phyloP scores from a whole-genome alignment of 306 rosid genomes.

The Fragaria nilgerrensis region DNA sequence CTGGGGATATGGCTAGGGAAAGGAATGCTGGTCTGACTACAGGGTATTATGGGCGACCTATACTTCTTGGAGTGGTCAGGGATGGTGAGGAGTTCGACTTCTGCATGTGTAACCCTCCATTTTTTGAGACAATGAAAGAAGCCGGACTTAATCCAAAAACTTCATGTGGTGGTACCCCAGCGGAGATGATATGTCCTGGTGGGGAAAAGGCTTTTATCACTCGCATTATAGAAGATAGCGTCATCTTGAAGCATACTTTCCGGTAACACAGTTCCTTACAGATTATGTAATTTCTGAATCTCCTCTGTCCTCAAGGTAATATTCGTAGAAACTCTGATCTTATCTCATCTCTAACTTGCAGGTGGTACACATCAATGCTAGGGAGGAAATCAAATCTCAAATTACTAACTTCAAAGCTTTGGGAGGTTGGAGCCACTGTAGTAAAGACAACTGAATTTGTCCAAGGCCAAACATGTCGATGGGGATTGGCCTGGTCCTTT shows the following conservation, averaged over 20 bases:
- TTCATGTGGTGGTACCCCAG: constrained; percentile 73
- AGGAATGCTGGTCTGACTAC: constrained; percentile 14
- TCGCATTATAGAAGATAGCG: constrained; percentile 77
- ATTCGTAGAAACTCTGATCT: not conserved
- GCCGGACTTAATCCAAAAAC: constrained; percentile 89
- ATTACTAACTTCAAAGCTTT: constrained; percentile 57
- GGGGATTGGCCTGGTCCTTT: constrained; percentile 98
- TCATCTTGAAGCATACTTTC: constrained; percentile 49
- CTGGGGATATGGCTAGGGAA: constrained; percentile 25
- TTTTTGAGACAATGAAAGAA: constrained; percentile 80
- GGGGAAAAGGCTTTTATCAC: constrained; percentile 82
- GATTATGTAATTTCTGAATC: not conserved
- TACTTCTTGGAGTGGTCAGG: constrained; percentile 75
- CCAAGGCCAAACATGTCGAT: constrained; percentile 77
- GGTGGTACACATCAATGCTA: constrained; percentile 89
- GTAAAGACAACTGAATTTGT: constrained; percentile 92
- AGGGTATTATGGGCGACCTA: constrained; percentile 60
- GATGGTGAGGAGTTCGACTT: constrained; percentile 84
- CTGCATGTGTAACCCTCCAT: constrained; percentile 97
- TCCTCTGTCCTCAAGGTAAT: not conserved
- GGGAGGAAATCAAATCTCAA: constrained; percentile 65
- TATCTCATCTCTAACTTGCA: constrained; percentile 25
- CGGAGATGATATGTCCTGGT: constrained; percentile 86
- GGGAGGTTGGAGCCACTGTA: constrained; percentile 72
- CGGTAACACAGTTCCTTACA: constrained; percentile 40